These are phyloP conservation scores for Omphalotus olearius DNA, from an alignment of 1,284 basidiomycete species.

Conservation along the genomic window DNA sequence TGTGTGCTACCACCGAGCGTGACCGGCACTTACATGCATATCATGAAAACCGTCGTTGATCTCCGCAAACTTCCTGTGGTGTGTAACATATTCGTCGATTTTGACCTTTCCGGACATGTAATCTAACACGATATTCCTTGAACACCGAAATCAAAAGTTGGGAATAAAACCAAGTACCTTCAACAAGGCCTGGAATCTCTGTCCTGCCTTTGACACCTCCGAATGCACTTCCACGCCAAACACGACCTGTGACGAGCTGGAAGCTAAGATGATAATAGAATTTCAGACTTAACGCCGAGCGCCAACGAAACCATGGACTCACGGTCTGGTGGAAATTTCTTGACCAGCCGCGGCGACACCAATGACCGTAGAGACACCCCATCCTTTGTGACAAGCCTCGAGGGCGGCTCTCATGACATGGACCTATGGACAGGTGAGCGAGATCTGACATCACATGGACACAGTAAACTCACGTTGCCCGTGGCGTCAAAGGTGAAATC, in stretches of 20 bases:
- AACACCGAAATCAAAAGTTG: not conserved
- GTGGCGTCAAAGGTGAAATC: slow-evolving; percentile 98
- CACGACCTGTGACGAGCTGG: slow-evolving; percentile 85
- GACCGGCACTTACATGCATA: slow-evolving; percentile 77
- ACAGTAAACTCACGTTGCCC: slow-evolving; percentile 66
- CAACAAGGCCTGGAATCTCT: slow-evolving; percentile 86
- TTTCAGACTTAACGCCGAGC: not conserved
- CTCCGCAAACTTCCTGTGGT: slow-evolving; percentile 68
- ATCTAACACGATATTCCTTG: slow-evolving; percentile 35
- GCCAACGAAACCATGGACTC: slow-evolving; percentile 29
- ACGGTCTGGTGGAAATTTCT: slow-evolving; percentile 96
- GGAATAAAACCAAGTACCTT: slow-evolving; percentile 40
- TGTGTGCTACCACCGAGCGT: not conserved
- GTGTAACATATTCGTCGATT: slow-evolving; percentile 90
- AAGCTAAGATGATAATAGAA: slow-evolving; percentile 45
- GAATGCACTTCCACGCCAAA: slow-evolving; percentile 95
- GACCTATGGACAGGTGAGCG: slow-evolving; percentile 41
- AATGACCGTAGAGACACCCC: slow-evolving; percentile 95
- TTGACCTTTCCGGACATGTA: slow-evolving; percentile 73
- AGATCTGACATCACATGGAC: not conserved
- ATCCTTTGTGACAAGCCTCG: slow-evolving; percentile 99
- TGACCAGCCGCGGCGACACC: slow-evolving; percentile 96
- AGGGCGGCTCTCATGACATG: slow-evolving; percentile 94
- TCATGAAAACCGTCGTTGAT: slow-evolving; percentile 91
- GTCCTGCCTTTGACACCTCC: slow-evolving; percentile 98